A percentile compares a stretch with the other conserved stretches of the same genome.
Evolutionary conservation across 495 filamentous ascomycete genomes (phyloP).

Genomic region (Diplogelasinospora grovesii): DNA sequence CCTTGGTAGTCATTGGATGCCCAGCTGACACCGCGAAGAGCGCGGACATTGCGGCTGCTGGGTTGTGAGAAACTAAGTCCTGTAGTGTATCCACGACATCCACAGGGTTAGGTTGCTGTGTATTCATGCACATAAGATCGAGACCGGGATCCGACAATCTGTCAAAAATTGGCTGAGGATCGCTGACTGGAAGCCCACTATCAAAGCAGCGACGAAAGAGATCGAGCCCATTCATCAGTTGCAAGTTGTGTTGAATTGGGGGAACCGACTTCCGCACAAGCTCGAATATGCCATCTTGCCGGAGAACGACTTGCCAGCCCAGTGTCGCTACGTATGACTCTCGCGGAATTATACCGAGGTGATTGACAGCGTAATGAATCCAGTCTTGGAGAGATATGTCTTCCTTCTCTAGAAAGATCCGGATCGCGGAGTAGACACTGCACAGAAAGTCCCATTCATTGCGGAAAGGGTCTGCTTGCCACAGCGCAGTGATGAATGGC

Average conservation of each 20-base stretch:
- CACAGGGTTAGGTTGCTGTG: neutral
- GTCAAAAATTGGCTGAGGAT: conserved; percentile 14
- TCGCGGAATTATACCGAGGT: conserved; percentile 16
- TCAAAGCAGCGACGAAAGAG: conserved; percentile 18
- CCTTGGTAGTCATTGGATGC: no score
- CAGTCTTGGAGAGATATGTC: conserved; percentile 17
- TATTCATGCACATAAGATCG: conserved; percentile 23
- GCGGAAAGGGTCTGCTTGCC: conserved; percentile 18
- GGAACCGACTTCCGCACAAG: conserved; percentile 10
- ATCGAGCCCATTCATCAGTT: conserved; percentile 19
- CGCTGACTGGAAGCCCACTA: conserved; percentile 16
- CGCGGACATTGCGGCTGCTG: no score
- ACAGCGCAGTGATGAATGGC: conserved; percentile 18
- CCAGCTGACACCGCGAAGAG: no score
- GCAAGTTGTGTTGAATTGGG: conserved; percentile 6
- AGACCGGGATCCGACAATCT: conserved; percentile 14
- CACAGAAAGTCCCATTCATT: conserved; percentile 26
- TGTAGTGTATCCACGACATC: no score
- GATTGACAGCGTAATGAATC: conserved; percentile 16
- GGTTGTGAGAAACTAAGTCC: no score
- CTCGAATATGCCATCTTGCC: conserved; percentile 13
- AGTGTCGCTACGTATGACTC: conserved; percentile 16
- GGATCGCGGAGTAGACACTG: conserved; percentile 19
- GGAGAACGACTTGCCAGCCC: conserved; percentile 15
- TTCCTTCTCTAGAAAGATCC: conserved; percentile 12